A percentile compares a stretch with the other conserved stretches of the same genome.
These are phyloP conservation scores for Coccomyxa sp. DNA, from an alignment of 139 green algal genomes.

Conservation along the genomic window DNA sequence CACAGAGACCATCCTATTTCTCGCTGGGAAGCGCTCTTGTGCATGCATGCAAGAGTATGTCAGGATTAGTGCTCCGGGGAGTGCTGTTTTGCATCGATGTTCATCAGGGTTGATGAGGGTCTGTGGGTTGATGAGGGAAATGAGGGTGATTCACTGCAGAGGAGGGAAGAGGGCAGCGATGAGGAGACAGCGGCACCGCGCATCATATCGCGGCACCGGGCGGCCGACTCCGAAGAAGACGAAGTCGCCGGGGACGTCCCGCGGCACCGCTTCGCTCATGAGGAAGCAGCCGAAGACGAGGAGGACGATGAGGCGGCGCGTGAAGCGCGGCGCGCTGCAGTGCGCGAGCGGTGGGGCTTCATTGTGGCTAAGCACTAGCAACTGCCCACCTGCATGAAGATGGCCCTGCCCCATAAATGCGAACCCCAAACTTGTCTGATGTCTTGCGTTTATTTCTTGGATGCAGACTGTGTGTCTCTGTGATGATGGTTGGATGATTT, in stretches of 20 bases:
- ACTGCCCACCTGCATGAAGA: background rate
- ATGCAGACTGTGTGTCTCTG: background rate
- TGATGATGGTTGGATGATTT: background rate
- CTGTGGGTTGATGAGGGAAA: no score
- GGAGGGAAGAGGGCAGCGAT: slow-evolving; percentile 17
- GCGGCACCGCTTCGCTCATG: slow-evolving; percentile 7
- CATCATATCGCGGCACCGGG: background rate
- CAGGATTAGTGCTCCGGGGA: no score
- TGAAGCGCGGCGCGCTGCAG: slow-evolving; percentile 36
- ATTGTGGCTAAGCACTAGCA: background rate
- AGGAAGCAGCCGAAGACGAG: slow-evolving; percentile 22
- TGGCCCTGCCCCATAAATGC: background rate
- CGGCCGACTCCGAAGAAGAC: background rate
- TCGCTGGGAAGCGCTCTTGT: no score
- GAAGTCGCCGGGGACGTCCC: background rate
- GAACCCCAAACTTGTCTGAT: background rate
- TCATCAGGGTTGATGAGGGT: no score
- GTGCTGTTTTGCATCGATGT: no score
- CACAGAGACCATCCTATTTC: no score
- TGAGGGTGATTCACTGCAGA: background rate
- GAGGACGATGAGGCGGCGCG: slow-evolving; percentile 58
- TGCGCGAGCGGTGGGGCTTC: slow-evolving; percentile 37
- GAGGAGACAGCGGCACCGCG: slow-evolving; percentile 5
- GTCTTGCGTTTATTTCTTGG: background rate
- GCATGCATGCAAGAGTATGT: no score